Evolutionary conservation across 768 basidiomycete genomes (phyloP).

Genomic region (Fibroporia radiculosa): DNA sequence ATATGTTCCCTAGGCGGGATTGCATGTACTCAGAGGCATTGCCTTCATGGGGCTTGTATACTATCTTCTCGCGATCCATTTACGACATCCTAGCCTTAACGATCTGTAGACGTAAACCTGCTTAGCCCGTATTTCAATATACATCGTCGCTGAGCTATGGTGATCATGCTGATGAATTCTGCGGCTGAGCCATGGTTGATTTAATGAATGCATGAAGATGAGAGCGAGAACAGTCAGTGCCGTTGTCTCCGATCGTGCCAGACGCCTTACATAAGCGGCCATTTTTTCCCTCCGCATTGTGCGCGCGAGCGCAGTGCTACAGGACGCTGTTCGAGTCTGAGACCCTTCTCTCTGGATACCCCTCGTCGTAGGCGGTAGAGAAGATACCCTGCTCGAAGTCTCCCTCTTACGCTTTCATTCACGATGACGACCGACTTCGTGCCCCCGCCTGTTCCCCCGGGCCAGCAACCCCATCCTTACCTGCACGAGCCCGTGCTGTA

Average conservation of each 20-base stretch:
- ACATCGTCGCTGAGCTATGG: too few relatives aligned
- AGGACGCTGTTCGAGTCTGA: neutral
- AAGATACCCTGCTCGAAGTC: constrained; percentile 2
- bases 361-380: constrained; percentile 1
- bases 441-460: constrained; percentile 10
- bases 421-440: constrained; percentile 23
- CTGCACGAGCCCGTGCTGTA: constrained; percentile 78
- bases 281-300: constrained; percentile 3
- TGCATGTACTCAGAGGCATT: too few relatives aligned
- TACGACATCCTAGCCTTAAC: too few relatives aligned
- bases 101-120: too few relatives aligned
- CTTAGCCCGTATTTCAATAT: too few relatives aligned
- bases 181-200: too few relatives aligned
- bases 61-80: too few relatives aligned
- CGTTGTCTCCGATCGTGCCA: neutral
- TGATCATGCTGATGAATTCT: too few relatives aligned
- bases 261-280: constrained; percentile 6
- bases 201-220: too few relatives aligned
- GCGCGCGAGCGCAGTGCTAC: neutral
- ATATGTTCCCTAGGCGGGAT: constrained; percentile 9
- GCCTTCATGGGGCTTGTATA: too few relatives aligned
- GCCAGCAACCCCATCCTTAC: constrained; percentile 62
- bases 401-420: constrained; percentile 3
- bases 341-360: constrained; percentile 1
- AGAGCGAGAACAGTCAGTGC: too few relatives aligned